Conservation (phyloP, 768 basidiomycete species). For the Kwoniella botswanensis region DNA sequence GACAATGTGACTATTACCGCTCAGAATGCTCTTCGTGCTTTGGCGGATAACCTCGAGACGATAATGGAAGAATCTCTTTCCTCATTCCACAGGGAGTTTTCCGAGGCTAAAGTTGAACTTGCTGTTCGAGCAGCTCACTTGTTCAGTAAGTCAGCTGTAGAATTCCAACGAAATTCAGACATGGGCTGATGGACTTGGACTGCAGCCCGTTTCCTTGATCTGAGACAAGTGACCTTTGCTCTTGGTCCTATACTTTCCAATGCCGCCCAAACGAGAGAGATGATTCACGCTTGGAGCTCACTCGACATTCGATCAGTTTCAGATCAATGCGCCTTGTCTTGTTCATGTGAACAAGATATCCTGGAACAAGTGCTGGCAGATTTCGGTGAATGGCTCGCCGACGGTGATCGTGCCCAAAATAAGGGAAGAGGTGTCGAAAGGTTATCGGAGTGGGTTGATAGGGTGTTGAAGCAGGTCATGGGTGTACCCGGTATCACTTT, state of each 20-base stretch:
- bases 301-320: slow-evolving; percentile 29
- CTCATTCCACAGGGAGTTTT: slow-evolving; percentile 24
- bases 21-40: slow-evolving; percentile 20
- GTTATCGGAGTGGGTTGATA: slow-evolving; percentile 34
- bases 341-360: slow-evolving; percentile 69
- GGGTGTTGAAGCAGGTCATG: slow-evolving; percentile 20
- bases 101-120: slow-evolving; percentile 38
- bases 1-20: slow-evolving; percentile 2
- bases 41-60: slow-evolving; percentile 32
- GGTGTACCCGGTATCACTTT: slow-evolving; percentile 11
- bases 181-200: not conserved
- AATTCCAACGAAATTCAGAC: no score
- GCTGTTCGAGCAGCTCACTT: slow-evolving; percentile 38
- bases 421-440: slow-evolving; percentile 20
- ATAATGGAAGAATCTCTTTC: slow-evolving; percentile 27
- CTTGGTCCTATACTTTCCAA: slow-evolving; percentile 39
- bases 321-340: slow-evolving; percentile 38
- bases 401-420: not conserved
- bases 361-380: slow-evolving; percentile 68
- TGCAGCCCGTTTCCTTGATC: slow-evolving; percentile 40
- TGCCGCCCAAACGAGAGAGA: slow-evolving; percentile 19
- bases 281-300: slow-evolving; percentile 39
- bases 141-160: slow-evolving; percentile 32
- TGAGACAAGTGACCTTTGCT: slow-evolving; percentile 36
- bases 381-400: slow-evolving; percentile 33